phyloP scores from a whole-genome alignment of 2,329 filamentous ascomycete genomes.

The Penicillium sp. region DNA sequence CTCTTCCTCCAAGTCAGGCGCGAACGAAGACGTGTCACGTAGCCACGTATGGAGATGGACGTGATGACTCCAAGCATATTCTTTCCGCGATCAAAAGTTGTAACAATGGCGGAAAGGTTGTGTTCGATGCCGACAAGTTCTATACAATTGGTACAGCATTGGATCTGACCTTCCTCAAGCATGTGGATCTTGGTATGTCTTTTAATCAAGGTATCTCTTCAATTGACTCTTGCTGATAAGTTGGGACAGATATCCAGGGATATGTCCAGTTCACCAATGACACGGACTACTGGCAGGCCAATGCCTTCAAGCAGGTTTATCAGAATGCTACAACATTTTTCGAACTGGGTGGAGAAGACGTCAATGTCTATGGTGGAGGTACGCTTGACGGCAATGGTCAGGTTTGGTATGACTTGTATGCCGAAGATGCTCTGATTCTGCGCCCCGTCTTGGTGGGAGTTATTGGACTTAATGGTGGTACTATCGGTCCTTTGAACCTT shows the following conservation, averaged over 20 bases:
- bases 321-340: conserved; percentile 70
- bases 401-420: conserved; percentile 65
- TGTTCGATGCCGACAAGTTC: conserved; percentile 56
- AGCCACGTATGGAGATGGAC: conserved; percentile 27
- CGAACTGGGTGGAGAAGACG: conserved; percentile 64
- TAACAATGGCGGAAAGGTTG: conserved; percentile 63
- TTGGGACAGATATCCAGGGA: conserved; percentile 55
- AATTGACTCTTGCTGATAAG: neutral
- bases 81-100: conserved; percentile 58
- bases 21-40: conserved; percentile 33
- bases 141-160: conserved; percentile 66
- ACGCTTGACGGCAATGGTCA: conserved; percentile 66
- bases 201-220: conserved; percentile 6
- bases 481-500: conserved; percentile 61
- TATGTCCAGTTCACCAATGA: conserved; percentile 65
- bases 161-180: conserved; percentile 64
- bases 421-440: conserved; percentile 57
- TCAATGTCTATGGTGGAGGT: conserved; percentile 68
- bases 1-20: conserved; percentile 26
- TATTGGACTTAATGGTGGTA: conserved; percentile 58
- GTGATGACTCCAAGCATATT: conserved; percentile 55
- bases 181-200: conserved; percentile 60
- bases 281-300: conserved; percentile 67
- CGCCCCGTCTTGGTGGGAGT: conserved; percentile 61
- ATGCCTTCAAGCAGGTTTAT: conserved; percentile 64